Evolutionary conservation across 805 yeast genomes (phyloP).

Genomic region (Kluyveromyces starmeri): DNA sequence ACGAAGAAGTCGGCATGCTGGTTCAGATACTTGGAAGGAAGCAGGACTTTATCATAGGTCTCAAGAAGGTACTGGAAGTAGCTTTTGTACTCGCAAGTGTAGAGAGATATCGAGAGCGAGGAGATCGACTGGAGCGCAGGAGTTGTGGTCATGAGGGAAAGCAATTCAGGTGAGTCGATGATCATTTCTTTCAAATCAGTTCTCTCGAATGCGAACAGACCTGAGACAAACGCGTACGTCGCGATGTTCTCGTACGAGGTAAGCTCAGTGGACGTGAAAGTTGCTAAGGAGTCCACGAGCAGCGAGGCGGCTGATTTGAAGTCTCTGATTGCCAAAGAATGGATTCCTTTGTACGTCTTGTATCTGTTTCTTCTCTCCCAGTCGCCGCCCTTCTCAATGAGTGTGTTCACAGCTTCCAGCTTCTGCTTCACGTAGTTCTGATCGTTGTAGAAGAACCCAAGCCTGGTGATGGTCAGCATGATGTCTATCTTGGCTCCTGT

Average conservation of each 20-base stretch:
- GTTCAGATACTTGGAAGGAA: conserved; percentile 56
- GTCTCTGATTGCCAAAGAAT: conserved; percentile 73
- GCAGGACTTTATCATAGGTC: conserved; percentile 63
- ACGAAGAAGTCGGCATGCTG: conserved; percentile 78
- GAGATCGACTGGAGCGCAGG: conserved; percentile 71
- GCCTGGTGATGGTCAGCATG: conserved; percentile 66
- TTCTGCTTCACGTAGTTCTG: conserved; percentile 57
- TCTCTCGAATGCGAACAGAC: conserved; percentile 73
- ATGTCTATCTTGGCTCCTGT: conserved; percentile 89
- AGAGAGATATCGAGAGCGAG: conserved; percentile 74
- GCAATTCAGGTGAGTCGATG: conserved; percentile 88
- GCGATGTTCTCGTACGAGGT: conserved; percentile 86
- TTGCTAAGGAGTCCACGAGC: conserved; percentile 84
- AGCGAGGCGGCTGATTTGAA: conserved; percentile 79
- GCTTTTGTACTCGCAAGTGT: conserved; percentile 77
- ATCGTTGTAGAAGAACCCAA: conserved; percentile 87
- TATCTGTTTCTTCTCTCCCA: conserved; percentile 97
- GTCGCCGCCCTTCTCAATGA: conserved; percentile 95
- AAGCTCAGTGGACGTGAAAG: conserved; percentile 88
- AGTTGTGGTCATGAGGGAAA: conserved; percentile 67
- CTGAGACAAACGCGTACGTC: conserved; percentile 79
- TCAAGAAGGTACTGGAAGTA: conserved; percentile 71
- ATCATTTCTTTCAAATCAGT: conserved; percentile 75
- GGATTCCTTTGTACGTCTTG: conserved; percentile 85
- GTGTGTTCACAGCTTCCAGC: conserved; percentile 59